phyloP scores from a whole-genome alignment of 495 filamentous ascomycete genomes.

The Parathielavia appendiculata region DNA sequence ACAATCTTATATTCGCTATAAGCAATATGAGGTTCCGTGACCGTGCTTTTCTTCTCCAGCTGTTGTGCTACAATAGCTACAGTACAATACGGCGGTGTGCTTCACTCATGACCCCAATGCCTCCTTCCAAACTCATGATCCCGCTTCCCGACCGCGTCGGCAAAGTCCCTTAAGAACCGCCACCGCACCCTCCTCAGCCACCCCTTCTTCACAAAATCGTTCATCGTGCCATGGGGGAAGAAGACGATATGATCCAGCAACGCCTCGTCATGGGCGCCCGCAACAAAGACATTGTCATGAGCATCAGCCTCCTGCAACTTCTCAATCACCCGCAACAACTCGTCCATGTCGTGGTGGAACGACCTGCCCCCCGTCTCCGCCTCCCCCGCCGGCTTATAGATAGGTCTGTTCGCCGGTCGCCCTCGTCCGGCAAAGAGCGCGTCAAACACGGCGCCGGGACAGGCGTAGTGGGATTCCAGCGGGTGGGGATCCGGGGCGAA shows the following conservation, averaged over 20 bases:
- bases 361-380: not conserved
- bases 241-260: conserved; percentile 45
- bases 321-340: conserved; percentile 35
- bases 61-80: too few relatives aligned
- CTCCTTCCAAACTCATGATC: conserved; percentile 16
- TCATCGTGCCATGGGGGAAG: conserved; percentile 43
- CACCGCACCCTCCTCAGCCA: conserved; percentile 48
- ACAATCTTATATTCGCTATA: too few relatives aligned
- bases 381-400: conserved; percentile 31
- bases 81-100: too few relatives aligned
- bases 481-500: conserved; percentile 22
- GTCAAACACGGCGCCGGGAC: conserved; percentile 42
- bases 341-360: conserved; percentile 26
- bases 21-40: too few relatives aligned
- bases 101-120: conserved; percentile 9
- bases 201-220: conserved; percentile 48
- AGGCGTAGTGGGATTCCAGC: conserved; percentile 20
- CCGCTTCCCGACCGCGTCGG: conserved; percentile 32
- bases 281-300: conserved; percentile 46
- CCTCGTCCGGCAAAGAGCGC: conserved; percentile 25
- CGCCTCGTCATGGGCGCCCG: conserved; percentile 50
- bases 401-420: conserved; percentile 23
- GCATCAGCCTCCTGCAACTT: conserved; percentile 48
- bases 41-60: too few relatives aligned
- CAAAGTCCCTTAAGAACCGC: conserved; percentile 55